Base-by-base conservation (phyloP, 495 filamentous ascomycete species). In the Penicillium goetzii region DNA sequence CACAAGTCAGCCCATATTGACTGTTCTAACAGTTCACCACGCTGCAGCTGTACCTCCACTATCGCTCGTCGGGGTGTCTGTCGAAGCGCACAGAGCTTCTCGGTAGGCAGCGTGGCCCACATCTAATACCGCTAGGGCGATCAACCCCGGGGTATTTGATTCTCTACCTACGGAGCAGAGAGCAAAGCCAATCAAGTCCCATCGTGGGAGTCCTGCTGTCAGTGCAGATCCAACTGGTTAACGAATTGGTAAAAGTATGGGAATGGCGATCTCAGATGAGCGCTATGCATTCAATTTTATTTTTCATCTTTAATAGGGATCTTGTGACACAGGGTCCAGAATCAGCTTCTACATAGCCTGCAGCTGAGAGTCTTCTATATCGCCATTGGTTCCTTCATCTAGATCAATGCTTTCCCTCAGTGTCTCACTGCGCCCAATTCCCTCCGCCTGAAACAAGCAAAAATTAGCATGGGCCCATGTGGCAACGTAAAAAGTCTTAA, bases 381-480 rank as follows among this genome's bases (percentile, higher is more conserved):
- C 43, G 21, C 41, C 43, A 47, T 47, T 11, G 8, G 21, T 25
- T 17, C 36, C 36, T 15, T 40, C 36, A 5, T n/a, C 43, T 1
- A 8, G 15, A 11, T 23, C 10, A 25, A 47, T 11, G 43, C 0
- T 14, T 25, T 23, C 9, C 7, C 15, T 47, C 60, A 81, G 61
- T 80, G 80, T 57, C 68, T 70, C 64, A 78, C 73, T 12, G 76
- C 75, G 25, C 71, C 72, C 60, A 81, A 63, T 52, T 79, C 70
- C 52, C 76, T 72, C 40, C 74, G 74, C 80, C 80, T 83, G 52
- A 7, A 38, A 45, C 15, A 36, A 28, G 47, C 26, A 30, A 51
- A 51, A 15, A 51, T 51, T 51, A 51, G 47, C 47, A 26, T 9
- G 47, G 15, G 4, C 3, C 47, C 25, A 1, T 23, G 10, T 9